Evolutionary conservation across 192 early-diverging fungal genomes (phyloP).

Genomic region (Funneliformis geosporum): DNA sequence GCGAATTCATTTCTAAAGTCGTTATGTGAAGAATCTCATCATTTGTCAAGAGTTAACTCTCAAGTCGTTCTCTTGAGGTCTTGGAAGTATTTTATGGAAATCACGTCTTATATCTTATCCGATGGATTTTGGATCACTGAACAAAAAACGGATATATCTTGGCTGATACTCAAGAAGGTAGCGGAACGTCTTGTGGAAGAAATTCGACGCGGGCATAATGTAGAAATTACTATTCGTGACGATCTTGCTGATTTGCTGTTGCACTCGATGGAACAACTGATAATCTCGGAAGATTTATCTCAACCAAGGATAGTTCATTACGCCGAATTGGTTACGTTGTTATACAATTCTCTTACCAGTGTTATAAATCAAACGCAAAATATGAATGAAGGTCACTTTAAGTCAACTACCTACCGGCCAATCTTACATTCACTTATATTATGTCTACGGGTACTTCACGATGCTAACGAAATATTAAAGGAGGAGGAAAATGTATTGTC

Average conservation of each 20-base stretch:
- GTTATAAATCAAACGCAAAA: slow-evolving; percentile 15
- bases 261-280: slow-evolving; percentile 10
- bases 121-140: slow-evolving; percentile 11
- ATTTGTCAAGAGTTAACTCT: slow-evolving; percentile 36
- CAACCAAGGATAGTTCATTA: background rate
- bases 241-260: slow-evolving; percentile 24
- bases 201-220: background rate
- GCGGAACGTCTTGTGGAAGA: slow-evolving; percentile 20
- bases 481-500: background rate
- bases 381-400: background rate
- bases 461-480: background rate
- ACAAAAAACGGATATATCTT: slow-evolving; percentile 18
- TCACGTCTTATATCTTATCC: slow-evolving; percentile 25
- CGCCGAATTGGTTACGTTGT: slow-evolving; percentile 10
- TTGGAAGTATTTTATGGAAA: slow-evolving; percentile 39
- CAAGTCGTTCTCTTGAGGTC: slow-evolving; percentile 39
- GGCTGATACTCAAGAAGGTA: background rate
- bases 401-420: slow-evolving; percentile 36
- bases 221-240: slow-evolving; percentile 14
- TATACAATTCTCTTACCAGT: slow-evolving; percentile 24
- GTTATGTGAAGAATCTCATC: slow-evolving; percentile 32
- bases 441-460: slow-evolving; percentile 35
- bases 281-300: background rate
- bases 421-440: slow-evolving; percentile 41
- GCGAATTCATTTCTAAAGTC: background rate